Evolutionary conservation across 164 flowering plant species (phyloP), one percentile per base, ranked within the genome.

Genomic region (Berberis thunbergii): DNA sequence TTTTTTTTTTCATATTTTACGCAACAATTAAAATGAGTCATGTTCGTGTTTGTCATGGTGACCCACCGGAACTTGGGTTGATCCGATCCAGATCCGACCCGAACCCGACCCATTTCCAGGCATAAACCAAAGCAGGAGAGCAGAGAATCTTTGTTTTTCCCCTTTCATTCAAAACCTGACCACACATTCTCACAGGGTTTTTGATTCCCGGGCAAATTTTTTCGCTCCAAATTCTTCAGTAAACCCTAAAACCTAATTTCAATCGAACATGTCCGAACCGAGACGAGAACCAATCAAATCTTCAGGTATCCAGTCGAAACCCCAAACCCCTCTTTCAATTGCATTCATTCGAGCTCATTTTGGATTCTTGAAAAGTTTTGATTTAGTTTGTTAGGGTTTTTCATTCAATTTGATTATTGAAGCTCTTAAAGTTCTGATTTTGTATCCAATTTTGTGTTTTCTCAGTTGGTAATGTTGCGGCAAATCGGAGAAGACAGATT

Each of bases 381-480:
- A 12, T 10, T 38, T 13, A 41, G 12, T 43, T 53, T 11, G 59
- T 9, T 12, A 41, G 39, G 7, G 38, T 48, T n/a, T 40, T 6
- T 8, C n/a, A 39, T 13, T 4, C 2, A 4, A 54, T 9, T 11
- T 8, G 26, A 39, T 52, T 13, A 41, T 43, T 58, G 43, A 50
- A 50, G 52, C 45, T 49, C 39, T 50, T 44, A 40, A 26, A 40
- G 11, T 40, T 54, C 43, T 57, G 64, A 45, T 50, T 9, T 63
- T 41, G 2, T 43, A 42, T 61, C 8, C 7, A 41, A 1, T 60
- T 43, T 56, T 26, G 58, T 40, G 59, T 59, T 66, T 42, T 64
- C 2, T 39, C 74, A 94, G 98, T 89, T 64, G 91, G 96, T 58
- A 83, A 68, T 68, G 76, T 72, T 43, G 99, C 99, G 59, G 86